Percentiles rank a stretch among this genome's conserved stretches.
These are phyloP conservation scores for Rhamnella rubrinervis DNA, from an alignment of 331 rosid species.

Conservation along the genomic window DNA sequence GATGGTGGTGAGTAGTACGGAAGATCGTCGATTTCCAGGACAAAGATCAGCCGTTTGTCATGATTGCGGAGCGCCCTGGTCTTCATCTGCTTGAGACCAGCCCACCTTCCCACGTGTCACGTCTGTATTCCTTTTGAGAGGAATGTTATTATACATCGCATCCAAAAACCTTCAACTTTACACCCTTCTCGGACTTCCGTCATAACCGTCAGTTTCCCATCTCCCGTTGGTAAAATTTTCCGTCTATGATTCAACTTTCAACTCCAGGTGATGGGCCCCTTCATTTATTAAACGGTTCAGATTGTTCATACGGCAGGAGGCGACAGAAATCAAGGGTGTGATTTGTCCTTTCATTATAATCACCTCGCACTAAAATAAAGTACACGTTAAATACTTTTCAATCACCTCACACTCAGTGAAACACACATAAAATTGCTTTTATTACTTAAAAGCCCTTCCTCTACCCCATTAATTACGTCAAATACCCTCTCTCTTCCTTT, in stretches of 20 bases:
- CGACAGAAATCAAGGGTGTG: conserved; percentile 12
- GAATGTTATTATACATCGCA: neutral
- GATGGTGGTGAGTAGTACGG: conserved; percentile 13
- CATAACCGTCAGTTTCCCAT: neutral
- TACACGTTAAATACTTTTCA: conserved; percentile 10
- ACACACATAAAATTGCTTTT: too few species aligned
- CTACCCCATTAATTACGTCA: conserved; percentile 32
- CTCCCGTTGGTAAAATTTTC: neutral
- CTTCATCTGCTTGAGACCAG: neutral
- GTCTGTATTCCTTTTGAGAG: neutral
- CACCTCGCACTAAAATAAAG: conserved; percentile 10
- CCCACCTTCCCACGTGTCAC: conserved; percentile 5
- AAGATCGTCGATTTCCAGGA: conserved; percentile 2
- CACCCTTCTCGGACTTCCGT: neutral
- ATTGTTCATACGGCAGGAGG: neutral
- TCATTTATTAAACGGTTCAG: neutral
- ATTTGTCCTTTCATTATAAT: conserved; percentile 5
- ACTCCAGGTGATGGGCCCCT: neutral
- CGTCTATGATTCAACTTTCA: neutral
- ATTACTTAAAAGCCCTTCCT: conserved; percentile 34
- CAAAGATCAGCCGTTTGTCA: neutral
- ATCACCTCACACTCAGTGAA: neutral
- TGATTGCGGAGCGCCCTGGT: conserved; percentile 21
- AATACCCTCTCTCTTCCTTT: conserved; percentile 10
- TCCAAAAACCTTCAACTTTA: neutral